Evolutionary conservation across 495 filamentous ascomycete genomes (phyloP), one percentile per base, ranked within the genome.

Genomic region (Platismatia glauca): DNA sequence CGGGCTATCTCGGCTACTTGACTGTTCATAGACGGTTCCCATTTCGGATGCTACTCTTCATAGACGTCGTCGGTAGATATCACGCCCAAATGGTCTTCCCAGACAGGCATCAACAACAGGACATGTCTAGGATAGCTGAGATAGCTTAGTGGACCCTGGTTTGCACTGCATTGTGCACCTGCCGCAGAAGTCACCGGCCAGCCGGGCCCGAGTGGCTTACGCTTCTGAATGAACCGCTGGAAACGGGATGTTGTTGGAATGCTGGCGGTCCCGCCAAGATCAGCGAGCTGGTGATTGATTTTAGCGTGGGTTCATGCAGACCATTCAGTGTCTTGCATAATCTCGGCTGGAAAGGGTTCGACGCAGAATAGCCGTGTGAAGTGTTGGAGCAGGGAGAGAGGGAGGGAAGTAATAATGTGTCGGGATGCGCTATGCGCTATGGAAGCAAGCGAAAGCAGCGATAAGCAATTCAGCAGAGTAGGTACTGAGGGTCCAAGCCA

Each of bases 281-380:
- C 27, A n/a, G 50, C 15, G 16, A n/a, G 15, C 37, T 50, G 37
- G 33, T 13, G 37, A 31, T 13, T 61, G 35, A 31, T 22, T 4
- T 39, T 34, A 9, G 50, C 35, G 13, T 43, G 48, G 22, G 46
- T 50, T 38, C 48, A 37, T 31, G 37, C 7, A 41, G 50, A 52
- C 35, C 18, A 61, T 39, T 16, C 27, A 38, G 29, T 39, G 34
- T 55, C 50, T 46, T 62, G 60, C 60, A 62, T 62, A 46, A 62
- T 62, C 60, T 43, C 34, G 38, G 60, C 38, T 56, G 22, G 38
- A 62, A 46, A 56, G 60, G 52, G 29, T 33, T 29, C 41, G 27
- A 39, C 15, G 41, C 60, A 62, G 12, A 62, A 62, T 62, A 56
- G 11, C 53, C 60, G 29, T 62, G 50, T 62, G 16, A 24, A 31